Conservation (phyloP, 108 stramenopile species). For the Epithemia pelagica region DNA sequence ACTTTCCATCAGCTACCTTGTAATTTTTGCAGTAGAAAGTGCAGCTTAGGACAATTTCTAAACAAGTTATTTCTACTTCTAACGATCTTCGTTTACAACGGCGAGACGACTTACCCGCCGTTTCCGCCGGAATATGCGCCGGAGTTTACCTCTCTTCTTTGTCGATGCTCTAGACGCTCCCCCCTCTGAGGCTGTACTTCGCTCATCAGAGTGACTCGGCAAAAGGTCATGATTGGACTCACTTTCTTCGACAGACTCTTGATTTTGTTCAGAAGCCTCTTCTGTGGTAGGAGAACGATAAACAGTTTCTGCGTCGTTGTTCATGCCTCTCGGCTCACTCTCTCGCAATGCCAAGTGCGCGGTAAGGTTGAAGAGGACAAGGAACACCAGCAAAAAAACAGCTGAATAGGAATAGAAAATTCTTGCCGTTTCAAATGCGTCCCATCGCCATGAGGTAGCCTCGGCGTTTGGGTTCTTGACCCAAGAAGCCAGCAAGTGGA, state of each 20-base stretch:
- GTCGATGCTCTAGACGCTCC: background rate
- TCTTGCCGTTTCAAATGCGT: constrained; percentile 30
- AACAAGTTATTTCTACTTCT: constrained; percentile 1
- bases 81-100: background rate
- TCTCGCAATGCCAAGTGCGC: background rate
- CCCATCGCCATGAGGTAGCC: constrained; percentile 22
- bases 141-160: background rate
- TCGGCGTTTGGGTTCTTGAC: background rate
- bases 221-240: no score
- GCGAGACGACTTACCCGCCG: background rate
- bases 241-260: no score
- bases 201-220: no score
- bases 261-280: no score
- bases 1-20: no score
- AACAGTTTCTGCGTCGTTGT: no score
- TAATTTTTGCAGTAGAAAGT: no score
- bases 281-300: no score
- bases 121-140: background rate
- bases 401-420: constrained; percentile 29
- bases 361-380: constrained; percentile 20
- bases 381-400: constrained; percentile 28
- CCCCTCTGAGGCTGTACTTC: no score
- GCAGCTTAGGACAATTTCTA: no score
- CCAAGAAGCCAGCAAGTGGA: background rate
- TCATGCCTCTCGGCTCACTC: no score